Base-by-base conservation (phyloP, 805 yeast genomes). In the Starmera quercuum region DNA sequence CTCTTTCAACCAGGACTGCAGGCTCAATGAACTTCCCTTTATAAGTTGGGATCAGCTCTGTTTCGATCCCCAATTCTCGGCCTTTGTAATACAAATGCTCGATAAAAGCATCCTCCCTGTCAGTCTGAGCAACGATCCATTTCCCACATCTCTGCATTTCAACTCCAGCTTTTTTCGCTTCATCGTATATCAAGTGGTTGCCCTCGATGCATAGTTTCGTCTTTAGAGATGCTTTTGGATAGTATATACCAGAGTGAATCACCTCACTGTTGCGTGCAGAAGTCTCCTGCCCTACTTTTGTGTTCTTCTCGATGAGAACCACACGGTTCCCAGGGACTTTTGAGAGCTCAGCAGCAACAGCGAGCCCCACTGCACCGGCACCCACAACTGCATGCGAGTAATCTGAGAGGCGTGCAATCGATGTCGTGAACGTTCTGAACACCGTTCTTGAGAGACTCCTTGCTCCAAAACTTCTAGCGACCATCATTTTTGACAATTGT, bases 241-340 rank as follows among this genome's bases (percentile, higher is more conserved):
- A 82, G 53, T 88, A 88, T 6, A 87, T 48, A 0, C 95, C 96
- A 0, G 95, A 95, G 58, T 87, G 97, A 17, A 87, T 80, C 18
- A 88, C 97, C 50, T 88, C 97, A 2, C 95, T 83, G 61, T 87
- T 87, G 33, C 96, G 64, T n/a, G 90, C 71, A 6, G 94, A 80
- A 0, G 95, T 85, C 47, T 87, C 96, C 44, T 72, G 69, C 2
- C 95, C 96, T 31, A 75, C 53, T 23, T 64, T 63, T 1, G 58
- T 54, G 52, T 86, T 75, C 47, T 81, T 75, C 46, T 87, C 97
- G 2, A 87, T 53, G 8, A 88, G 51, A 1, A 83, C 54, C 0
- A 86, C 86, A 5, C 59, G 59, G 36, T 70, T 69, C 5, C 64
- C 54, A n/a, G 65, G 41, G 4, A 55, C 47, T 32, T 62, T 56